Evolutionary conservation across 805 yeast species (phyloP).

Genomic region (Saccharomycopsis fermentans): DNA sequence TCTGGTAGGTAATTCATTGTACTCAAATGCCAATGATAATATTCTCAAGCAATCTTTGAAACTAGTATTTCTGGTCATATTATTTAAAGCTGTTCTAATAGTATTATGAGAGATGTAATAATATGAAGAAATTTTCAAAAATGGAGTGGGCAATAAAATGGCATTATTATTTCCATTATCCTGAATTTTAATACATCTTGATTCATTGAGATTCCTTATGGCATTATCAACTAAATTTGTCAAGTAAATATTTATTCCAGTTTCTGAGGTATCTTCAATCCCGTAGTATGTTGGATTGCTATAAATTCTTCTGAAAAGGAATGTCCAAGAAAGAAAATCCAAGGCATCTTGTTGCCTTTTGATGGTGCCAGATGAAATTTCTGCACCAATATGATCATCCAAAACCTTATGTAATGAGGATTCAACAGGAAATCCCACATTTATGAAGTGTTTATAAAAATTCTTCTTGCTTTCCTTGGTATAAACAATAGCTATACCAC

Average conservation of each 20-base stretch:
- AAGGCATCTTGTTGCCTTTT: constrained; percentile 91
- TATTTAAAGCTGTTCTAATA: constrained; percentile 53
- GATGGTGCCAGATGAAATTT: constrained; percentile 88
- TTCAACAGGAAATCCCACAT: constrained; percentile 96
- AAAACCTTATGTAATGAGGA: constrained; percentile 68
- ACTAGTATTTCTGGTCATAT: constrained; percentile 34
- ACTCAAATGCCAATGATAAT: constrained; percentile 57
- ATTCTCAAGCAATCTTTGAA: constrained; percentile 57
- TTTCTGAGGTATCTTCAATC: constrained; percentile 49
- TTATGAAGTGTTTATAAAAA: constrained; percentile 77
- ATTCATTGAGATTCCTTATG: constrained; percentile 54
- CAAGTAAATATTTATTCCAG: constrained; percentile 48
- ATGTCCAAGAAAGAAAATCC: constrained; percentile 94
- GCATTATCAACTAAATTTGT: constrained; percentile 61
- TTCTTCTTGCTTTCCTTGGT: constrained; percentile 74
- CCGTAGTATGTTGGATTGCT: constrained; percentile 92
- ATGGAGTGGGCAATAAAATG: constrained; percentile 59
- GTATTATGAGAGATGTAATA: constrained; percentile 91
- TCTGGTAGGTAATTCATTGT: constrained; percentile 79
- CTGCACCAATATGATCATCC: constrained; percentile 92
- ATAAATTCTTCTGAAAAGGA: constrained; percentile 85
- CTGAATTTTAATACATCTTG: constrained; percentile 51
- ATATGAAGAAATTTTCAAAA: constrained; percentile 75
- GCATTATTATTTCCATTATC: constrained; percentile 31
- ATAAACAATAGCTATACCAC: constrained; percentile 86